Evolutionary conservation across 179 eudicot species (phyloP).

Genomic region (Heliamphora pulchella): DNA sequence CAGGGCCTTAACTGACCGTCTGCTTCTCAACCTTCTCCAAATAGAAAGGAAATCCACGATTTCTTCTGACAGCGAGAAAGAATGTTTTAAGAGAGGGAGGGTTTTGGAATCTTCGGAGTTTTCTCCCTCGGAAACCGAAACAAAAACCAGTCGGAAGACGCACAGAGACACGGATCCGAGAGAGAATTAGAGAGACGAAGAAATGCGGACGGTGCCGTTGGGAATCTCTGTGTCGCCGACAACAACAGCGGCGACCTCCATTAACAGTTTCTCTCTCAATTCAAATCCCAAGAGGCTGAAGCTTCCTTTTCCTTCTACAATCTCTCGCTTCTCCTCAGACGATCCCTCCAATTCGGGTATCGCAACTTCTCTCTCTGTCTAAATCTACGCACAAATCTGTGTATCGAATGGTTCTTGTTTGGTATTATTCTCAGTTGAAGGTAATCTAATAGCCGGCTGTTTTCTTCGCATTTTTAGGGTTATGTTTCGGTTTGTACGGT

Average conservation of each 20-base stretch:
- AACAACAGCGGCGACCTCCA: background rate
- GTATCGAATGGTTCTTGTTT: background rate
- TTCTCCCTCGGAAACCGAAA: no score
- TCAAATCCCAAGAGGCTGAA: slow-evolving; percentile 1
- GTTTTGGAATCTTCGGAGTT: no score
- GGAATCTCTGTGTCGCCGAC: slow-evolving; percentile 21
- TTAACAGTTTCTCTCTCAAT: slow-evolving; percentile 17
- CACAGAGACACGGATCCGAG: no score
- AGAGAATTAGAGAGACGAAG: slow-evolving; percentile 9
- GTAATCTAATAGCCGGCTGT: no score
- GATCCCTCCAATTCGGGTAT: slow-evolving; percentile 19
- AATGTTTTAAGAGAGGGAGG: no score
- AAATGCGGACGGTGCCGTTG: slow-evolving; percentile 35
- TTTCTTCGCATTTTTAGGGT: no score
- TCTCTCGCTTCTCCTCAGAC: slow-evolving; percentile 10
- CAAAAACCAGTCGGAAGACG: no score
- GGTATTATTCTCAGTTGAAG: background rate
- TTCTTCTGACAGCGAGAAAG: no score
- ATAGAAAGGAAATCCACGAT: no score
- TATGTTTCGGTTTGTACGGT: no score
- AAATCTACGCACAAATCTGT: background rate
- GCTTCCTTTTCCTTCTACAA: slow-evolving; percentile 12
- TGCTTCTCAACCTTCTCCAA: no score
- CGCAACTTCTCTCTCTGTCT: slow-evolving; percentile 5
- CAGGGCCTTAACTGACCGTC: no score